These are phyloP conservation scores for Erythrobasidium hasegawianum DNA, from an alignment of 1,284 basidiomycete genomes.

Conservation along the genomic window DNA sequence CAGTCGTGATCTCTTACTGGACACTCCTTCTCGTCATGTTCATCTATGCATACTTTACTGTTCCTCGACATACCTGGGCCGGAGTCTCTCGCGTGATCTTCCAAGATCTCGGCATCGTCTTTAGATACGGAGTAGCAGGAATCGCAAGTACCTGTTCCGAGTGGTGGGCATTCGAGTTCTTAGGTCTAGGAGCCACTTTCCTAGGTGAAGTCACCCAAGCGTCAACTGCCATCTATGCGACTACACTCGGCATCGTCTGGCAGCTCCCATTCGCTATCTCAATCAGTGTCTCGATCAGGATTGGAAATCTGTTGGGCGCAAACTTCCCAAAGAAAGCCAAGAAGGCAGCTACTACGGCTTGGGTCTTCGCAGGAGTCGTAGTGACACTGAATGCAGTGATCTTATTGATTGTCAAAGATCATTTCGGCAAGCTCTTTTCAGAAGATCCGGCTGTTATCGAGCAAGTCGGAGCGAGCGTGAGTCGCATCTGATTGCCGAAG, in stretches of 20 bases:
- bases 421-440: constrained; percentile 24
- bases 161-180: constrained; percentile 61
- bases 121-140: constrained; percentile 71
- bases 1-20: constrained; percentile 66
- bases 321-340: not conserved
- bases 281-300: constrained; percentile 3
- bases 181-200: constrained; percentile 20
- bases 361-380: constrained; percentile 5
- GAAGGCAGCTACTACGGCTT: not conserved
- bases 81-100: constrained; percentile 66
- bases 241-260: not conserved
- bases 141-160: constrained; percentile 60
- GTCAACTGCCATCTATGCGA: constrained; percentile 3
- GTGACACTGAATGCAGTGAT: constrained; percentile 14
- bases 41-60: constrained; percentile 66
- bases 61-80: constrained; percentile 76
- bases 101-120: constrained; percentile 67
- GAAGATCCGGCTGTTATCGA: constrained; percentile 20
- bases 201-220: constrained; percentile 13
- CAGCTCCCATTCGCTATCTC: constrained; percentile 9
- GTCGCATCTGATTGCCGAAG: not conserved
- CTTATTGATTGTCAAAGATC: constrained; percentile 5
- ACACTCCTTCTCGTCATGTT: constrained; percentile 56
- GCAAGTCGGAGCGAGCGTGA: constrained; percentile 7
- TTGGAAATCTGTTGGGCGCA: constrained; percentile 16